Evolutionary conservation across 2,329 filamentous ascomycete species (phyloP).

Genomic region (Xylariomycetidae sp.): DNA sequence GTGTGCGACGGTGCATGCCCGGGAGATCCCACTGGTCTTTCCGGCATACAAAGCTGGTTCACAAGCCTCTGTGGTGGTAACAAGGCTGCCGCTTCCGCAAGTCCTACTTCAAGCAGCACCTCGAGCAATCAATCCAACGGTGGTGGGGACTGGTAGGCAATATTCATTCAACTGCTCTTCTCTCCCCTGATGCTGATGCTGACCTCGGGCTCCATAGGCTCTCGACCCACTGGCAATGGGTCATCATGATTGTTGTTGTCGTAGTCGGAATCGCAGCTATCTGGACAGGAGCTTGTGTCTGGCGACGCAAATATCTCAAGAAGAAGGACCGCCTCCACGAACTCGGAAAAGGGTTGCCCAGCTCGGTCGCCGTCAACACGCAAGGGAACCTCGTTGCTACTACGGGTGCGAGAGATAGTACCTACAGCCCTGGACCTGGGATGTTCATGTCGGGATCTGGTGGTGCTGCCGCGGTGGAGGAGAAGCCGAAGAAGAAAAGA

Average conservation of each 20-base stretch:
- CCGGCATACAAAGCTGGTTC: conserved; percentile 65
- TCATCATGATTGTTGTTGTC: conserved; percentile 73
- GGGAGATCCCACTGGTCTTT: conserved; percentile 40
- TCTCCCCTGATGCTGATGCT: conserved; percentile 3
- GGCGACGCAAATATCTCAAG: conserved; percentile 67
- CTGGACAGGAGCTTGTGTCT: conserved; percentile 61
- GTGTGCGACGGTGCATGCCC: conserved; percentile 59
- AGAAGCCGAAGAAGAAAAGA: conserved; percentile 38
- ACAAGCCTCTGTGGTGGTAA: conserved; percentile 53
- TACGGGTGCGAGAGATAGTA: conserved; percentile 21
- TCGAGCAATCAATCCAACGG: conserved; percentile 20
- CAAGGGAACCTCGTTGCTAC: conserved; percentile 24
- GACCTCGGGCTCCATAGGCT: conserved; percentile 56
- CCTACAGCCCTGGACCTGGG: conserved; percentile 24
- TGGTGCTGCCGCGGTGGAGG: conserved; percentile 18
- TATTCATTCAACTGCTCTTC: background rate
- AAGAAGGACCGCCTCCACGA: conserved; percentile 57
- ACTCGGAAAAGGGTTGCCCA: conserved; percentile 37
- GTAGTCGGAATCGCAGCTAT: conserved; percentile 61
- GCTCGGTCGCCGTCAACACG: conserved; percentile 28
- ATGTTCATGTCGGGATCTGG: conserved; percentile 32
- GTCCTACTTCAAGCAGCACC: conserved; percentile 19
- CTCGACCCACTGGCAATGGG: conserved; percentile 68
- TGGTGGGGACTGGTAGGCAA: conserved; percentile 42
- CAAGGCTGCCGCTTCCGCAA: conserved; percentile 28